Evolutionary conservation across 352 stramenopile species (phyloP), one percentile per base, ranked within the genome.

Genomic region (Blastocystis sp.): DNA sequence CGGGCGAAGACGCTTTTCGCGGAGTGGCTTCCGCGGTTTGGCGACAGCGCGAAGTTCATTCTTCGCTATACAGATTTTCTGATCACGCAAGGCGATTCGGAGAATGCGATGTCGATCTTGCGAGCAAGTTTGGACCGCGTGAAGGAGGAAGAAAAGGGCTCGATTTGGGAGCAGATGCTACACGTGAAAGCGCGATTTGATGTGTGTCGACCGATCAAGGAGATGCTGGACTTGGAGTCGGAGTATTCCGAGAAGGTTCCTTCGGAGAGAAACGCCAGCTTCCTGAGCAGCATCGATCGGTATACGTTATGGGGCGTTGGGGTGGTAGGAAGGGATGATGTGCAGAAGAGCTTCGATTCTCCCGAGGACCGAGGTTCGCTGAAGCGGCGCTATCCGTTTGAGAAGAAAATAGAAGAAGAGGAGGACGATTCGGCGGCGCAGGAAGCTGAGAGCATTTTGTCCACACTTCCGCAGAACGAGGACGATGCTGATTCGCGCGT

Each of bases 251-350:
- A n/a, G 18, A 14, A 81, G 46, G 8, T 64, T 36, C 51, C 69
- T 36, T 32, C 18, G n/a, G 48, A 81, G 21, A 34, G 27, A 61
- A 81, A 81, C 29, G 48, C 49, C 7, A 27, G 44, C 6, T 21
- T 81, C 0, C 69, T 81, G n/a, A 54, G 34, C 24, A n/a, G 56
- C 29, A n/a, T 81, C 11, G 32, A n/a, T 9, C 16, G 69, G 9
- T 81, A 81, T 18, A 48, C 48, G 32, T n/a, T 81, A 16, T 81
- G 69, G 69, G 69, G 69, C 4, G 69, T 81, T 16, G n/a, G 46
- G 7, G 14, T 64, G n/a, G 27, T 3, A 36, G 6, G 18, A 9
- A 6, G 53, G 14, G n/a, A 46, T 81, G 69, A 65, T 49, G 34
- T 4, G 24, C 63, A 81, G 69, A 38, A 51, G 8, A 32, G 21